Conservation (phyloP, 805 yeast species). For the Candida manassasensis region DNA sequence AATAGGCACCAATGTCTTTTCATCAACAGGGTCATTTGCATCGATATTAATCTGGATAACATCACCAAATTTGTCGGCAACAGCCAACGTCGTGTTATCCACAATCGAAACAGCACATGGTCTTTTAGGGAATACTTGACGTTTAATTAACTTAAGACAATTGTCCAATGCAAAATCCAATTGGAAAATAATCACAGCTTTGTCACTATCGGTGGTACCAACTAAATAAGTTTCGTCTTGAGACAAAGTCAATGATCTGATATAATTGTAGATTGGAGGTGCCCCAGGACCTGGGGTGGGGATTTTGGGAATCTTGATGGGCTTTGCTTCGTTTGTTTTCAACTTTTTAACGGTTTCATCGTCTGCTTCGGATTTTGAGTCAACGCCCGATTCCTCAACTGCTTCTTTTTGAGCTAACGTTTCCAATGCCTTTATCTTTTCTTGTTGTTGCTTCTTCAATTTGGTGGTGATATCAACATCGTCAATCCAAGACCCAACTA, state of each 20-base stretch:
- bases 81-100: conserved; percentile 48
- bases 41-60: conserved; percentile 61
- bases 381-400: conserved; percentile 18
- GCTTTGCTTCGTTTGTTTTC: conserved; percentile 22
- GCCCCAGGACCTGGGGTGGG: conserved; percentile 68
- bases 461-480: conserved; percentile 44
- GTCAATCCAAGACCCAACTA: conserved; percentile 63
- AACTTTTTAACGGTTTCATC: conserved; percentile 16
- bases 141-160: conserved; percentile 50
- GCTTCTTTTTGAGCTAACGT: conserved; percentile 18
- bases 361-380: conserved; percentile 10
- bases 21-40: conserved; percentile 33
- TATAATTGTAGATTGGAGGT: conserved; percentile 60
- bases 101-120: conserved; percentile 74
- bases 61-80: conserved; percentile 97
- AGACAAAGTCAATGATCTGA: conserved; percentile 56
- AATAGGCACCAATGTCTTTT: conserved; percentile 53
- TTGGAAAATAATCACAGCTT: conserved; percentile 63
- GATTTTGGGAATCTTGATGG: conserved; percentile 42
- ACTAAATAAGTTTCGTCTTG: conserved; percentile 50
- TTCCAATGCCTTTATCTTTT: conserved; percentile 22
- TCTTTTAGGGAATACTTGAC: conserved; percentile 83
- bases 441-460: conserved; percentile 45
- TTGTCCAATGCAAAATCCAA: conserved; percentile 32
- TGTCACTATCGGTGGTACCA: conserved; percentile 78